These are phyloP conservation scores for Colletotrichum tamarilloi DNA, from an alignment of 2,329 filamentous ascomycete species.

Conservation along the genomic window DNA sequence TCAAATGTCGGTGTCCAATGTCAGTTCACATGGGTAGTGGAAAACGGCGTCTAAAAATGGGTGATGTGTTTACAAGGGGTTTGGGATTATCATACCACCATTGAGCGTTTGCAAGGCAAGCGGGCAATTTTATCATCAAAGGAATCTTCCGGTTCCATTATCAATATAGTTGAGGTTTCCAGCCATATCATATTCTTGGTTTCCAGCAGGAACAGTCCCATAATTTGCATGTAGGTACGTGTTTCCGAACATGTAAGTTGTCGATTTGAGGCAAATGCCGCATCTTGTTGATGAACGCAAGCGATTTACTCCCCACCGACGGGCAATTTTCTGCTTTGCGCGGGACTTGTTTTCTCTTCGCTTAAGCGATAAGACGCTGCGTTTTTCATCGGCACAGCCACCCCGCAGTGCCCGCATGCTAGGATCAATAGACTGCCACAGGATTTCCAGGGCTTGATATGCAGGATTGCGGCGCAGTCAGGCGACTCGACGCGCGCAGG, in stretches of 20 bases:
- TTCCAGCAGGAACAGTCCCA: not conserved
- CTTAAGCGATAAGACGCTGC: not conserved
- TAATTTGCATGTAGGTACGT: not conserved
- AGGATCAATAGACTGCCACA: not conserved
- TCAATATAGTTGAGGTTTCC: too few relatives aligned
- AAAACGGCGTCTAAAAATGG: not conserved
- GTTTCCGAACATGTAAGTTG: not conserved
- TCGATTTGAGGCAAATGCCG: not conserved
- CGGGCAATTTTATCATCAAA: not conserved
- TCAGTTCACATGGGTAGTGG: conserved; percentile 7
- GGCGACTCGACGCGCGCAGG: not conserved
- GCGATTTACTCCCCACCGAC: not conserved
- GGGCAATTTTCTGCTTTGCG: not conserved
- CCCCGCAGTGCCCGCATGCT: not conserved
- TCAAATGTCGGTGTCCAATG: conserved; percentile 19
- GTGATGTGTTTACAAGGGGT: not conserved
- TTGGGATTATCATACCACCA: conserved; percentile 10
- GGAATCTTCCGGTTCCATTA: not conserved
- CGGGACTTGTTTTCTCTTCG: not conserved
- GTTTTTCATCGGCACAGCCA: not conserved
- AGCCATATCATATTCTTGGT: not conserved
- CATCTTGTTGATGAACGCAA: not conserved
- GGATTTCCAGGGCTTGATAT: not conserved
- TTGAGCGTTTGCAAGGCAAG: conserved; percentile 2
- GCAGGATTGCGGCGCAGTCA: not conserved